A percentile compares a stretch with the other conserved stretches of the same genome.
Evolutionary conservation across 306 rosid species (phyloP).

Genomic region (Lathyrus aphaca): DNA sequence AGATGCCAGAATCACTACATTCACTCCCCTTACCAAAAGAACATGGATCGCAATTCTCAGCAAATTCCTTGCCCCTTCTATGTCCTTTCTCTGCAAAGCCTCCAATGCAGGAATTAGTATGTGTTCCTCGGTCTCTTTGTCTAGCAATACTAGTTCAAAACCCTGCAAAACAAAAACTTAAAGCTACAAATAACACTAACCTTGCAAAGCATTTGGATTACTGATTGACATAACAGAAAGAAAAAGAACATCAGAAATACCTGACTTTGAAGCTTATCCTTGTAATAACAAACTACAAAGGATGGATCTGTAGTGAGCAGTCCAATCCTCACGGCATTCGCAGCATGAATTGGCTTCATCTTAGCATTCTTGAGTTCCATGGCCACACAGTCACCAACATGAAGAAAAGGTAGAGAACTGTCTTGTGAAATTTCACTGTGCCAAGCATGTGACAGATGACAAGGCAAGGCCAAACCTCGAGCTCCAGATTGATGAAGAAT

Average conservation of each 20-base stretch:
- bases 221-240: neutral
- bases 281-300: slow-evolving; percentile 51
- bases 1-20: slow-evolving; percentile 52
- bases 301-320: slow-evolving; percentile 51
- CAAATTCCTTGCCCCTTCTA: slow-evolving; percentile 55
- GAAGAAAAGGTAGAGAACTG: slow-evolving; percentile 61
- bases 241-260: slow-evolving; percentile 19
- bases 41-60: slow-evolving; percentile 56
- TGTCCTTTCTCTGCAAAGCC: slow-evolving; percentile 51
- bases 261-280: slow-evolving; percentile 63
- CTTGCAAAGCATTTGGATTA: too few species aligned
- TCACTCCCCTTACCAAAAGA: slow-evolving; percentile 52
- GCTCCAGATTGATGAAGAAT: slow-evolving; percentile 69
- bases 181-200: neutral
- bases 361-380: slow-evolving; percentile 61
- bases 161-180: slow-evolving; percentile 35
- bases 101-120: slow-evolving; percentile 49
- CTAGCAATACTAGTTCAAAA: slow-evolving; percentile 48
- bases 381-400: slow-evolving; percentile 70
- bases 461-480: slow-evolving; percentile 64
- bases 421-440: slow-evolving; percentile 56
- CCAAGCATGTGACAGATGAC: slow-evolving; percentile 71
- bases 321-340: slow-evolving; percentile 54
- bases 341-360: slow-evolving; percentile 61
- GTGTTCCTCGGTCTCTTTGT: slow-evolving; percentile 47